Percentiles rank a stretch among this genome's conserved stretches.
These are phyloP conservation scores for Neolecta irregularis DNA, from an alignment of 1,139 yeast genomes.

Conservation along the genomic window DNA sequence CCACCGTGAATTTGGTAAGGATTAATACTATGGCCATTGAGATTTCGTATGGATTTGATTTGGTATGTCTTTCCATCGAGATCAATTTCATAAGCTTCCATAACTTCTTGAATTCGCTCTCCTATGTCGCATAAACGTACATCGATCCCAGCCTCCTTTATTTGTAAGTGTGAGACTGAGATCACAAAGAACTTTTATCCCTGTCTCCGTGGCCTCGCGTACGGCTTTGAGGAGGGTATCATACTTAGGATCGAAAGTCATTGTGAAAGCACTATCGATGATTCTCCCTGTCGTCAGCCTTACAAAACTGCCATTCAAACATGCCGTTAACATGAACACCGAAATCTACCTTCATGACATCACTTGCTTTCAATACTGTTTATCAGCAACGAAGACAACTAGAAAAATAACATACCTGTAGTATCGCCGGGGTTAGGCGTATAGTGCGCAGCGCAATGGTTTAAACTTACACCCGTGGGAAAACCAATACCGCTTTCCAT, in stretches of 20 bases:
- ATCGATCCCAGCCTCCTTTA: constrained; percentile 80
- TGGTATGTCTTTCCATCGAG: constrained; percentile 74
- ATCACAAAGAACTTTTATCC: constrained; percentile 29
- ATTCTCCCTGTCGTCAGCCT: constrained; percentile 25
- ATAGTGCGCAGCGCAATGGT: constrained; percentile 94
- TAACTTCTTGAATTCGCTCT: constrained; percentile 86
- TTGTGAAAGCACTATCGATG: constrained; percentile 89
- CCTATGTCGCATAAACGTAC: constrained; percentile 92
- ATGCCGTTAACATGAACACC: constrained; percentile 94
- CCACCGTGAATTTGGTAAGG: constrained; percentile 83
- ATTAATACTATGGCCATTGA: constrained; percentile 85
- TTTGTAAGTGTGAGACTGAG: not conserved
- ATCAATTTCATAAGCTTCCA: constrained; percentile 93
- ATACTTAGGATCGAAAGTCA: constrained; percentile 72
- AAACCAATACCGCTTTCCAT: constrained; percentile 78
- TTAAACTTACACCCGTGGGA: constrained; percentile 89
- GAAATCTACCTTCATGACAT: constrained; percentile 91
- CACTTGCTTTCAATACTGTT: constrained; percentile 58
- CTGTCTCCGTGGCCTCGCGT: constrained; percentile 83
- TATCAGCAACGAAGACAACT: not conserved
- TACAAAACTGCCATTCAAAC: constrained; percentile 21
- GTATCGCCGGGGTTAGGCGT: constrained; percentile 95
- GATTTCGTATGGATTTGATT: constrained; percentile 74
- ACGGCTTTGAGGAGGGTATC: constrained; percentile 73
- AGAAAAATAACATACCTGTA: constrained; percentile 16